These are phyloP conservation scores for Alternaria viburni DNA, from an alignment of 2,329 filamentous ascomycete genomes.

Conservation along the genomic window DNA sequence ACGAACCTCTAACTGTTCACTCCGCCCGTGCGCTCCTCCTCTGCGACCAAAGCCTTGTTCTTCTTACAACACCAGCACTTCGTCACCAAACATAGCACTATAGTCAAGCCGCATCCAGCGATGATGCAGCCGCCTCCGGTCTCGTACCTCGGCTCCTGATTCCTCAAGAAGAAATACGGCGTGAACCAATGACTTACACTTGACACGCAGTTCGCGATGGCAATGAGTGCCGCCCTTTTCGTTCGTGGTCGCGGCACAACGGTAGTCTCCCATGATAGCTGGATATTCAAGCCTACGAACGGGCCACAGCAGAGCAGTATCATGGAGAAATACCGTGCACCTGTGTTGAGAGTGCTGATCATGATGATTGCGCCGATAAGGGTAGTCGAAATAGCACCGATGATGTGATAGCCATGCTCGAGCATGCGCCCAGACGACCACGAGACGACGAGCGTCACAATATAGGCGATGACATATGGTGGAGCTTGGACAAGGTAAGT, in stretches of 20 bases:
- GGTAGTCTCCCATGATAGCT: constrained; percentile 53
- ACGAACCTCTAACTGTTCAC: background rate
- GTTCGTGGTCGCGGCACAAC: constrained; percentile 50
- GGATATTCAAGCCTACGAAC: constrained; percentile 49
- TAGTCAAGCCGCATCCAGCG: background rate
- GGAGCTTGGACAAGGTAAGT: constrained; percentile 53
- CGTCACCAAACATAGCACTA: background rate
- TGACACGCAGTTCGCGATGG: constrained; percentile 51
- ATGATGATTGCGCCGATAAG: constrained; percentile 29
- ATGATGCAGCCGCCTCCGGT: constrained; percentile 21
- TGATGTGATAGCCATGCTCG: constrained; percentile 41
- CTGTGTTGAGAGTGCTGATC: constrained; percentile 37
- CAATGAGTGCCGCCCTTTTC: constrained; percentile 53
- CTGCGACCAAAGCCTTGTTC: constrained; percentile 6
- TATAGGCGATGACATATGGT: constrained; percentile 44
- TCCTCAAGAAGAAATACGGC: constrained; percentile 46
- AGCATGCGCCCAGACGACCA: constrained; percentile 34
- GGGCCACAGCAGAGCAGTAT: constrained; percentile 43
- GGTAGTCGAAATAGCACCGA: constrained; percentile 24
- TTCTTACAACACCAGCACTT: constrained; percentile 2
- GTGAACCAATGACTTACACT: constrained; percentile 52
- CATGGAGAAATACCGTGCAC: constrained; percentile 39
- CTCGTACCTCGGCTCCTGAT: constrained; percentile 17
- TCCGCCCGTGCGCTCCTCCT: constrained; percentile 4
- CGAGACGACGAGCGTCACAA: constrained; percentile 28